Percentiles rank a stretch among this genome's conserved stretches.
Evolutionary conservation across 768 basidiomycete genomes (phyloP).

Genomic region (Chiua virens): DNA sequence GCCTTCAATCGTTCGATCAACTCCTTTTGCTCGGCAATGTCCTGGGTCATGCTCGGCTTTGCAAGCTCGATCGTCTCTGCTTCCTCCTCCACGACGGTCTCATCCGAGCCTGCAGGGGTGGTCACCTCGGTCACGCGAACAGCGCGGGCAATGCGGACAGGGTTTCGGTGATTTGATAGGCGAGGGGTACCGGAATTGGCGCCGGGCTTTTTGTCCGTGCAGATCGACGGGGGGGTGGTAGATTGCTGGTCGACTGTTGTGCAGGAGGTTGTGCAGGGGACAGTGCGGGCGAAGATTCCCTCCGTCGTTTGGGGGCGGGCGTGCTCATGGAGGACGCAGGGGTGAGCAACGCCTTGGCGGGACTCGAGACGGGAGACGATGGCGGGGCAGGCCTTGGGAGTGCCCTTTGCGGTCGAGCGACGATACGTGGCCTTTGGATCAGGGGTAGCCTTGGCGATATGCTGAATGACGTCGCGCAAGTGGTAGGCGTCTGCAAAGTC

Average conservation of each 20-base stretch:
- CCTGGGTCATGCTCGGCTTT: slow-evolving; percentile 63
- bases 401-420: slow-evolving; percentile 50
- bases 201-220: slow-evolving; percentile 43
- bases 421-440: slow-evolving; percentile 80
- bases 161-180: slow-evolving; percentile 38
- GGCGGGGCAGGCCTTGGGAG: slow-evolving; percentile 28
- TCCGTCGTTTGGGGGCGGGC: slow-evolving; percentile 61
- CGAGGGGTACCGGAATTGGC: slow-evolving; percentile 24
- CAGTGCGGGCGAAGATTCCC: slow-evolving; percentile 52
- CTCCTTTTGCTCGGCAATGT: slow-evolving; percentile 76
- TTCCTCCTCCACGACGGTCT: slow-evolving; percentile 68
- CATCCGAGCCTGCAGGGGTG: slow-evolving; percentile 57
- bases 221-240: slow-evolving; percentile 46
- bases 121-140: slow-evolving; percentile 34
- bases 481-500: slow-evolving; percentile 65
- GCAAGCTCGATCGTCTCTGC: slow-evolving; percentile 56
- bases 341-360: slow-evolving; percentile 28
- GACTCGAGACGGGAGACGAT: slow-evolving; percentile 26
- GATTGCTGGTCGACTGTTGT: slow-evolving; percentile 20
- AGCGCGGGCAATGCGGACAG: slow-evolving; percentile 17
- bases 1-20: slow-evolving; percentile 73
- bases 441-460: slow-evolving; percentile 69
- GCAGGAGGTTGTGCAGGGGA: slow-evolving; percentile 12
- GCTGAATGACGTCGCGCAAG: slow-evolving; percentile 58
- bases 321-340: slow-evolving; percentile 39